Evolutionary conservation across 1,284 basidiomycete genomes (phyloP).

Genomic region (Tylopilus orsonianus): DNA sequence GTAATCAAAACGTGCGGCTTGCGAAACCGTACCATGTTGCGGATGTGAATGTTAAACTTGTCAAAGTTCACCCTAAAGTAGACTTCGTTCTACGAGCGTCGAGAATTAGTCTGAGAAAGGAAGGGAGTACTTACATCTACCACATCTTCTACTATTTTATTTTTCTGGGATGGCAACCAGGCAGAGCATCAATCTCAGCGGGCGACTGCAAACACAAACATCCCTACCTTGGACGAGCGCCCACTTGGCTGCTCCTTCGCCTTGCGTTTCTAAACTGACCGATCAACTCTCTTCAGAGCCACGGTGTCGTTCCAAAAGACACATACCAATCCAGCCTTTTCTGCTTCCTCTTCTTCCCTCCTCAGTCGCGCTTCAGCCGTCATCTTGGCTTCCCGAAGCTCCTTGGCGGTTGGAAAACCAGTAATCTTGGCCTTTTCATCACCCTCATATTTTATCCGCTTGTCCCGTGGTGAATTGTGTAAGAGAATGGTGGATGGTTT

Average conservation of each 20-base stretch:
- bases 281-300: conserved; percentile 6
- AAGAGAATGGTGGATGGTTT: conserved; percentile 72
- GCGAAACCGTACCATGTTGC: conserved; percentile 67
- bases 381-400: conserved; percentile 68
- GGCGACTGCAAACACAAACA: not conserved
- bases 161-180: conserved; percentile 44
- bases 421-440: conserved; percentile 72
- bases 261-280: conserved; percentile 55
- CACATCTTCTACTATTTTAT: conserved; percentile 49
- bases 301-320: not conserved
- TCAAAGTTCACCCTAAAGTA: conserved; percentile 88
- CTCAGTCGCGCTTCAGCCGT: conserved; percentile 59
- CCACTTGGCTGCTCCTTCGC: conserved; percentile 48
- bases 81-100: conserved; percentile 55
- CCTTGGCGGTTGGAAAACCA: conserved; percentile 74
- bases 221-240: conserved; percentile 51
- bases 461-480: conserved; percentile 74
- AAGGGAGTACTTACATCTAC: conserved; percentile 57
- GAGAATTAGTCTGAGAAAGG: conserved; percentile 2
- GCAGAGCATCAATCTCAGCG: conserved; percentile 4
- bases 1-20: not conserved
- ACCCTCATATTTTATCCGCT: conserved; percentile 68
- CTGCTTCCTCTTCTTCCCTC: conserved; percentile 70
- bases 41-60: conserved; percentile 84
- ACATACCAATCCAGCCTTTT: conserved; percentile 69